Evolutionary conservation across 208 protist genomes (phyloP).

Genomic region (Lotmaria passim): DNA sequence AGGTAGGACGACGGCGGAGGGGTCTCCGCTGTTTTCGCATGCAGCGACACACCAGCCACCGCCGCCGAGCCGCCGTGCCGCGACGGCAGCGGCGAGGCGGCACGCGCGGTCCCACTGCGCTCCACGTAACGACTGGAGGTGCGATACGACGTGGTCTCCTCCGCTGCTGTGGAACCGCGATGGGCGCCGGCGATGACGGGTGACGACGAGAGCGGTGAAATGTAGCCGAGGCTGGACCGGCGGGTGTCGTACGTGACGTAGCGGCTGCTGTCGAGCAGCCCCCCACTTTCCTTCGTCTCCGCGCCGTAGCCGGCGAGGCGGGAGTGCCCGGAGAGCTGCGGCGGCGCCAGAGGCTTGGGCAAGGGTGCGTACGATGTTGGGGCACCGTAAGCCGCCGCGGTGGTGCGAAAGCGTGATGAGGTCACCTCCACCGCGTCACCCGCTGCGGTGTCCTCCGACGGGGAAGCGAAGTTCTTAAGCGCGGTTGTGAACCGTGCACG

Average conservation of each 20-base stretch:
- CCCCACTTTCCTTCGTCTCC: neutral
- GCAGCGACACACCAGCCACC: neutral
- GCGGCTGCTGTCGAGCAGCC: neutral
- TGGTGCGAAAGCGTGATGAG: constrained; percentile 9
- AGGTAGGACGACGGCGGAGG: constrained; percentile 30
- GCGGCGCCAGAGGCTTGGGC: neutral
- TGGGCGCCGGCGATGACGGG: neutral
- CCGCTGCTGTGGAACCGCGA: neutral
- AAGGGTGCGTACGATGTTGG: neutral
- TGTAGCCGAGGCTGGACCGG: constrained; percentile 5
- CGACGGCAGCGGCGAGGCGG: neutral
- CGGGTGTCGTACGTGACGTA: neutral
- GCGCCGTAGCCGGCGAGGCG: neutral
- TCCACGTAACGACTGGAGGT: neutral
- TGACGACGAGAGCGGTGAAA: neutral
- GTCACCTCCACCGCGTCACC: neutral
- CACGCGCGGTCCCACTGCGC: neutral
- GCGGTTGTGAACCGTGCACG: neutral
- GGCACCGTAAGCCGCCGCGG: constrained; percentile 12
- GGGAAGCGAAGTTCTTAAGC: neutral
- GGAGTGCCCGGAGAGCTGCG: constrained; percentile 7
- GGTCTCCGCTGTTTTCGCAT: neutral
- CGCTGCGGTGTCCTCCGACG: neutral
- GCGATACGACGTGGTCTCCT: neutral
- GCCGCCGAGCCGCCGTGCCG: constrained; percentile 1